A percentile compares a stretch with the other conserved stretches of the same genome.
These are phyloP conservation scores for Aspergillus affinis DNA, from an alignment of 495 filamentous ascomycete species.

Conservation along the genomic window DNA sequence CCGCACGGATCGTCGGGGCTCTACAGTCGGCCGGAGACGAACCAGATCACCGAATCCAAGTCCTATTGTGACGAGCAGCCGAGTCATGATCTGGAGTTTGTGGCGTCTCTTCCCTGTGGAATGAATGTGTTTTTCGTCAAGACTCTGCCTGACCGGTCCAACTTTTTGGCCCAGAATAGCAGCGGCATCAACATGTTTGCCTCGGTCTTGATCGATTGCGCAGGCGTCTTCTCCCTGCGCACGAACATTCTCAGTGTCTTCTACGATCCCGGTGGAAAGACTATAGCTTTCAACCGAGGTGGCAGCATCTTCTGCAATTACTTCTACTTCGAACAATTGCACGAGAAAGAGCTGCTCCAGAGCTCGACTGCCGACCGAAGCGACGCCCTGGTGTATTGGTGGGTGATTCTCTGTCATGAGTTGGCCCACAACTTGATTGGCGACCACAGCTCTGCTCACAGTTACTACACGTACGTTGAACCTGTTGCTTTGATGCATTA, in stretches of 20 bases:
- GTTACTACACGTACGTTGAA: slow-evolving; percentile 63
- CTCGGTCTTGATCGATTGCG: slow-evolving; percentile 65
- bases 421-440: slow-evolving; percentile 87
- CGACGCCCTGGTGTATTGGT: slow-evolving; percentile 85
- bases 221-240: slow-evolving; percentile 65
- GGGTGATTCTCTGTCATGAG: slow-evolving; percentile 87
- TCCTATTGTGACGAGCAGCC: slow-evolving; percentile 86
- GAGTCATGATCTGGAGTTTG: slow-evolving; percentile 75
- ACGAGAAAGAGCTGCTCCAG: slow-evolving; percentile 51
- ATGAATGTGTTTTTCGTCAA: slow-evolving; percentile 73
- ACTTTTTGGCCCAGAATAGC: slow-evolving; percentile 64
- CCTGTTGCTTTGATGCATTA: background rate
- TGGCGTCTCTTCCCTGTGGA: slow-evolving; percentile 66
- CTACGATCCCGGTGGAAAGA: slow-evolving; percentile 73
- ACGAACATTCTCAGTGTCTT: slow-evolving; percentile 73
- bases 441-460: slow-evolving; percentile 78
- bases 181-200: slow-evolving; percentile 69
- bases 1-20: slow-evolving; percentile 70
- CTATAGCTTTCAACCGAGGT: slow-evolving; percentile 88
- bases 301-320: slow-evolving; percentile 94
- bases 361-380: slow-evolving; percentile 43
- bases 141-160: slow-evolving; percentile 45
- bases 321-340: slow-evolving; percentile 79
- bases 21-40: slow-evolving; percentile 68
- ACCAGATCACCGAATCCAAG: slow-evolving; percentile 75